Conservation (phyloP, 148 eudicot genomes). For the Camellia sinensis region DNA sequence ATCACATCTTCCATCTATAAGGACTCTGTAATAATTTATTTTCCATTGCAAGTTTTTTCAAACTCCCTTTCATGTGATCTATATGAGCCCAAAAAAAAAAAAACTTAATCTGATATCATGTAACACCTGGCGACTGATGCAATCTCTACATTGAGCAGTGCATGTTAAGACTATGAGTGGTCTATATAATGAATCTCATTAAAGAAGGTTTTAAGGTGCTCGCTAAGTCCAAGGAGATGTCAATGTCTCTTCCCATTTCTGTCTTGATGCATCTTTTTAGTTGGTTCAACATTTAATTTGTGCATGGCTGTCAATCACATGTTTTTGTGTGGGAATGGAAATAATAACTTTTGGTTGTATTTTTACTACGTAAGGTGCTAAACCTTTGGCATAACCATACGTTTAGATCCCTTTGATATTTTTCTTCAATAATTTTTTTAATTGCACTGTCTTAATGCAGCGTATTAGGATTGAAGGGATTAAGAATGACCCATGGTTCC, state of each 20-base stretch:
- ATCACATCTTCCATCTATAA: not conserved
- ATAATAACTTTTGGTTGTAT: not conserved
- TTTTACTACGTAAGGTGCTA: not conserved
- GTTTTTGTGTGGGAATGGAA: not conserved
- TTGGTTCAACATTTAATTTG: not conserved
- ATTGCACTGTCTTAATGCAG: slow-evolving; percentile 40
- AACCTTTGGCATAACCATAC: not conserved
- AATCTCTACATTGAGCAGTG: no score
- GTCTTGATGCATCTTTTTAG: not conserved
- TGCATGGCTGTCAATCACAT: not conserved
- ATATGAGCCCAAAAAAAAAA: no score
- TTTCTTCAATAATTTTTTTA: slow-evolving; percentile 9
- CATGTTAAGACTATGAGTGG: not conserved
- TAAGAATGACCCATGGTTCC: slow-evolving; percentile 77
- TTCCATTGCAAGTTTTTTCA: not conserved
- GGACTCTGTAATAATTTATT: not conserved
- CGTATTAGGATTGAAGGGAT: slow-evolving; percentile 82
- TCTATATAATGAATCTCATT: not conserved
- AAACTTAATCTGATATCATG: not conserved
- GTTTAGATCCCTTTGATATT: not conserved
- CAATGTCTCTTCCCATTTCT: not conserved
- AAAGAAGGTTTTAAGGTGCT: not conserved
- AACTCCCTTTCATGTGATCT: not conserved
- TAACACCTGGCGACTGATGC: no score
- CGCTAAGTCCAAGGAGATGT: not conserved